Evolutionary conservation across 1,139 yeast species (phyloP).

Genomic region (Pichia norvegensis): DNA sequence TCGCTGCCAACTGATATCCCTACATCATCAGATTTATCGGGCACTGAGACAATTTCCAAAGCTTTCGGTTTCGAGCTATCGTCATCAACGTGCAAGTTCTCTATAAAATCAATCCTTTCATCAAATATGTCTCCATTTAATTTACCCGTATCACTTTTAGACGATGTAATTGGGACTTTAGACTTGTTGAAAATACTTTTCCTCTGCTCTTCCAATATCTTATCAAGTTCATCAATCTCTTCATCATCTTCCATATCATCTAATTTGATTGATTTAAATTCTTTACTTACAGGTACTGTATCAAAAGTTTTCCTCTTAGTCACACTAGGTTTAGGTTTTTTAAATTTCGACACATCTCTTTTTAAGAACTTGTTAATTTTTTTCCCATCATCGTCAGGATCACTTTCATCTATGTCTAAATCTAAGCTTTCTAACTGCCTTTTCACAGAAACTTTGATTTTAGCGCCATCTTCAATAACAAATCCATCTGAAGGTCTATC

Average conservation of each 20-base stretch:
- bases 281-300: slow-evolving; percentile 18
- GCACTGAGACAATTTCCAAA: background rate
- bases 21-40: background rate
- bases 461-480: background rate
- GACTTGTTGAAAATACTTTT: slow-evolving; percentile 31
- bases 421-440: slow-evolving; percentile 23
- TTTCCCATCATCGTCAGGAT: slow-evolving; percentile 21
- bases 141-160: slow-evolving; percentile 16
- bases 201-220: slow-evolving; percentile 36
- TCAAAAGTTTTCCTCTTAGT: slow-evolving; percentile 17
- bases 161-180: slow-evolving; percentile 25
- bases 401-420: slow-evolving; percentile 28
- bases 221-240: slow-evolving; percentile 34
- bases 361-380: slow-evolving; percentile 23
- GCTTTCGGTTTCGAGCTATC: background rate
- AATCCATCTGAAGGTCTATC: background rate
- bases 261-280: slow-evolving; percentile 29
- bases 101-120: slow-evolving; percentile 54
- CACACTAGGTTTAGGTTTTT: slow-evolving; percentile 19
- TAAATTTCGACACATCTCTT: slow-evolving; percentile 22
- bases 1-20: slow-evolving; percentile 2
- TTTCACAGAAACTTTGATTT: slow-evolving; percentile 4
- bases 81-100: slow-evolving; percentile 26
- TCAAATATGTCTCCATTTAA: slow-evolving; percentile 34
- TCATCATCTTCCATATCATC: slow-evolving; percentile 30